These are phyloP conservation scores for Geosmithia morbida DNA, from an alignment of 2,329 filamentous ascomycete genomes.

Conservation along the genomic window DNA sequence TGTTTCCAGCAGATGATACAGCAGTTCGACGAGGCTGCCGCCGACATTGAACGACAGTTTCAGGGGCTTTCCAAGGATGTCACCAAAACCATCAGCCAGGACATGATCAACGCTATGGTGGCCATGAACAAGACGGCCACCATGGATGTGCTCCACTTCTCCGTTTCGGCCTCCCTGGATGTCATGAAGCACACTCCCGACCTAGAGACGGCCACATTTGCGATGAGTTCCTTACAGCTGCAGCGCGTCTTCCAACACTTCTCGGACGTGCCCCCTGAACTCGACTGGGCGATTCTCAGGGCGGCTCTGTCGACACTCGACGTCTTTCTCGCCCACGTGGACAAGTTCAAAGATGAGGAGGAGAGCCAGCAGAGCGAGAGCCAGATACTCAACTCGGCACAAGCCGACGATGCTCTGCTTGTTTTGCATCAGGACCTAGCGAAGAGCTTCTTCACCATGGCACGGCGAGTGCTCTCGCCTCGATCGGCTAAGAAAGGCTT, in stretches of 20 bases:
- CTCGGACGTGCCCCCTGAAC: slow-evolving; percentile 21
- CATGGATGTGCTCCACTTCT: slow-evolving; percentile 36
- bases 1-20: slow-evolving; percentile 42
- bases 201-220: slow-evolving; percentile 31
- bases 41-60: slow-evolving; percentile 41
- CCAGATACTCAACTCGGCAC: slow-evolving; percentile 21
- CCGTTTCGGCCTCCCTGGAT: slow-evolving; percentile 32
- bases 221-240: slow-evolving; percentile 33
- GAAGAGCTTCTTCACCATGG: slow-evolving; percentile 30
- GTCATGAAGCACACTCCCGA: slow-evolving; percentile 31
- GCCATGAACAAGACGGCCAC: slow-evolving; percentile 35
- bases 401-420: slow-evolving; percentile 29
- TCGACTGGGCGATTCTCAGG: slow-evolving; percentile 33
- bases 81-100: slow-evolving; percentile 22
- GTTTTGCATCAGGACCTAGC: slow-evolving; percentile 34
- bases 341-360: slow-evolving; percentile 21
- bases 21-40: slow-evolving; percentile 40
- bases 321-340: slow-evolving; percentile 29
- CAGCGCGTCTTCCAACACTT: slow-evolving; percentile 36
- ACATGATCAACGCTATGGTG: slow-evolving; percentile 33
- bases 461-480: slow-evolving; percentile 20
- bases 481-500: slow-evolving; percentile 1
- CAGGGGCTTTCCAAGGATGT: slow-evolving; percentile 30
- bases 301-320: slow-evolving; percentile 30
- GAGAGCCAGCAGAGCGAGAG: slow-evolving; percentile 22